phyloP scores from a whole-genome alignment of 208 protist species.

The Trypanosoma avium region DNA sequence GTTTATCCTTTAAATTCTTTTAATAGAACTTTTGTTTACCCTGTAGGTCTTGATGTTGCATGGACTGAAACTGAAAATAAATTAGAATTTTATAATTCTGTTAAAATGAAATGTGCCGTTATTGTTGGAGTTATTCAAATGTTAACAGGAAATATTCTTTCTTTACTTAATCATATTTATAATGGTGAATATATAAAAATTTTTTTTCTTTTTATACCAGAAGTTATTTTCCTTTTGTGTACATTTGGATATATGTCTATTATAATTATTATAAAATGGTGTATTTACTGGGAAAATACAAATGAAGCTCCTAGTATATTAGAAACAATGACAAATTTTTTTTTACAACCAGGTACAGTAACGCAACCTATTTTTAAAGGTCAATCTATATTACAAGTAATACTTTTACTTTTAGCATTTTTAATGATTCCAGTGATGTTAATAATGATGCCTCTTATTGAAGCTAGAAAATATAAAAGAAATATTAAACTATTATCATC shows the following conservation, averaged over 20 bases:
- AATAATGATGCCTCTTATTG: slow-evolving; percentile 76
- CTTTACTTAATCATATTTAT: slow-evolving; percentile 90
- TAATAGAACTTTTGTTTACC: slow-evolving; percentile 45
- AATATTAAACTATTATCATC: slow-evolving; percentile 1
- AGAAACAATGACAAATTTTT: slow-evolving; percentile 94
- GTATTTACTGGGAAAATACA: slow-evolving; percentile 50
- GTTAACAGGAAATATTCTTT: slow-evolving; percentile 94
- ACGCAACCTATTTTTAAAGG: slow-evolving; percentile 36
- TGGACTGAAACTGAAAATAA: slow-evolving; percentile 95
- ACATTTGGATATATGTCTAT: slow-evolving; percentile 97
- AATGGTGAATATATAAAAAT: slow-evolving; percentile 85
- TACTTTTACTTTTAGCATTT: slow-evolving; percentile 76
- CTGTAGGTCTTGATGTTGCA: slow-evolving; percentile 83
- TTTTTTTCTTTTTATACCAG: slow-evolving; percentile 93
- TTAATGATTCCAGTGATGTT: slow-evolving; percentile 89
- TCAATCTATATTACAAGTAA: slow-evolving; percentile 66
- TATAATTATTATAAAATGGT: slow-evolving; percentile 98
- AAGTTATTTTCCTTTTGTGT: slow-evolving; percentile 95
- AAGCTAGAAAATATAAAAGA: slow-evolving; percentile 22
- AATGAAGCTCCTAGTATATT: slow-evolving; percentile 78
- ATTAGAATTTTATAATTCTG: slow-evolving; percentile 97
- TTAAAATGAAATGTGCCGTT: slow-evolving; percentile 99
- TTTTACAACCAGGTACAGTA: slow-evolving; percentile 65
- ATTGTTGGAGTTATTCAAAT: slow-evolving; percentile 97
- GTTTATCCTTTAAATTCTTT: slow-evolving; percentile 31